Base-by-base conservation (phyloP, 1,284 basidiomycete genomes). In the Heliocybe sulcata region DNA sequence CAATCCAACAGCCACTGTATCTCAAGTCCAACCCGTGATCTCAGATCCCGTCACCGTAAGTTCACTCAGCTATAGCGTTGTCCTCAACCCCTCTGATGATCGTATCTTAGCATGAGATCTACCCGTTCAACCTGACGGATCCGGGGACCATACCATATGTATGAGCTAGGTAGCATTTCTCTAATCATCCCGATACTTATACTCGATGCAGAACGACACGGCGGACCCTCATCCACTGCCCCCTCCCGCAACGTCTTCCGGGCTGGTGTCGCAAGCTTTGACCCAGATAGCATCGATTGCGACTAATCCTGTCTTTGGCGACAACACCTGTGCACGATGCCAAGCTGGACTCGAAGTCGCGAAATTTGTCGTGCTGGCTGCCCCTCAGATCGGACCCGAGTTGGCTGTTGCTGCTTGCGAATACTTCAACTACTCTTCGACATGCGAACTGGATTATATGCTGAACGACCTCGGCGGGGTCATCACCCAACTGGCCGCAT, bases 11-110 rank as follows among this genome's bases (percentile, higher is more conserved):
- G 82, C 79, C 33, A 88, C 86, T 1, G 75, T 75, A 16, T 78
- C 74, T 3, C 84, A 89, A 65, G 80, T 81, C 3, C 85, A 89
- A 65, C 88, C 86, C 31, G 74, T 87, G 54, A 77, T 89, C 51
- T 79, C 83, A 2, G 85, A 90, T 63, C 82, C 83, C 10, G 76
- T 87, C 22, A 73, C 74, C 27, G 86, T 84, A 66, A 61, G n/a
- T 11, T 45, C 19, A 31, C 10, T 16, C 51, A 35, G 3, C 10
- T 3, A 12, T 6, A 14, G 10, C 26, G 16, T 53, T 53, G 11
- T 22, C 20, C 22, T 9, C 8, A 16, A 22, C 12, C 22, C n/a
- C 6, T n/a, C 29, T 42, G 42, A 45, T 27, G 12, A 57, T 49
- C 51, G 53, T 23, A 26, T 29, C 35, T 25, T 52, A 86, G 84